A percentile compares a stretch with the other conserved stretches of the same genome.
Conservation (phyloP, 1,139 yeast species). For the Taphrina betulina region DNA sequence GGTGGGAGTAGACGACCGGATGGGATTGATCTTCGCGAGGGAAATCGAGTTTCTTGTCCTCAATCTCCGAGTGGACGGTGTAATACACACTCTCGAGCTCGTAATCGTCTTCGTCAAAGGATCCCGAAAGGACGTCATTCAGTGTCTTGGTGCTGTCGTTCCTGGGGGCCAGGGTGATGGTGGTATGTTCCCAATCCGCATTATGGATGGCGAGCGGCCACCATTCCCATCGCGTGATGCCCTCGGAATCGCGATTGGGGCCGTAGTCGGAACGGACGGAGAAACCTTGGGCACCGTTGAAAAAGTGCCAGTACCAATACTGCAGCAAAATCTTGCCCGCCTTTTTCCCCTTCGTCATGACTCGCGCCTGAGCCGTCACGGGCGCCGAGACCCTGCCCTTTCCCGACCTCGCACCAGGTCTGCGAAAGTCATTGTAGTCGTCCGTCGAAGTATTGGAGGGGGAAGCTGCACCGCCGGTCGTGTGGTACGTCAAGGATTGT, state of each 20-base stretch:
- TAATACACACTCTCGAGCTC: constrained; percentile 19
- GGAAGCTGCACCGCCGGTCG: not conserved
- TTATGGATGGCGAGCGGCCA: constrained; percentile 23
- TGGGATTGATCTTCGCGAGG: constrained; percentile 4
- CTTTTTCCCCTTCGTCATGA: constrained; percentile 5
- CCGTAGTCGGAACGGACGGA: constrained; percentile 6
- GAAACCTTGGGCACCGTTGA: constrained; percentile 19
- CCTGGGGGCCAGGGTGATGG: constrained; percentile 1
- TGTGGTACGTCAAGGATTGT: constrained; percentile 4
- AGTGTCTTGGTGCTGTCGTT: not conserved
- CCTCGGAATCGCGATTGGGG: constrained; percentile 9
- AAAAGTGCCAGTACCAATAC: constrained; percentile 24
- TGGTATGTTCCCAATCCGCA: constrained; percentile 25
- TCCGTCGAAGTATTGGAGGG: not conserved
- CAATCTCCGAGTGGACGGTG: constrained; percentile 16
- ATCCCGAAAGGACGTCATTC: constrained; percentile 5
- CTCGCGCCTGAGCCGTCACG: constrained; percentile 17
- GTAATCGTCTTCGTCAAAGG: constrained; percentile 1
- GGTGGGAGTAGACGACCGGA: constrained; percentile 15
- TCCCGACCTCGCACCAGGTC: constrained; percentile 4
- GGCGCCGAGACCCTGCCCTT: constrained; percentile 9
- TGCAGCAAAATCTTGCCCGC: constrained; percentile 20
- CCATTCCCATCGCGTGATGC: constrained; percentile 20
- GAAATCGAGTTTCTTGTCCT: constrained; percentile 10
- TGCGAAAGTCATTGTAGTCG: constrained; percentile 3